Conservation (phyloP, 352 stramenopile genomes). For the Globisporangium lucens region DNA sequence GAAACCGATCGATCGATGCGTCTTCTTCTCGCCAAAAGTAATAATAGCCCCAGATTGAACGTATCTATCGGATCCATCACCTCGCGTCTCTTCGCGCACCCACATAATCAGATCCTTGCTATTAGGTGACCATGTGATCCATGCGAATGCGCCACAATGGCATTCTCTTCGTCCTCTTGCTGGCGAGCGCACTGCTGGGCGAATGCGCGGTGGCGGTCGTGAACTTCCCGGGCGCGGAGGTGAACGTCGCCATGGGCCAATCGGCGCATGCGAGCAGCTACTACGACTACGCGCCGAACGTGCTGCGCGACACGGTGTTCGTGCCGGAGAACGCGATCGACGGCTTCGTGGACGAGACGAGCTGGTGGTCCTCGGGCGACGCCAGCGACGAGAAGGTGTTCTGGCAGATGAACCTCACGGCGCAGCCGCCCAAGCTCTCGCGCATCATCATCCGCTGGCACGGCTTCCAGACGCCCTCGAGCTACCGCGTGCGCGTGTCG, state of each 20-base stretch:
- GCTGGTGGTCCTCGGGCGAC: conserved; percentile 74
- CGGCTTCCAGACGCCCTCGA: conserved; percentile 57
- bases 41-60: not conserved
- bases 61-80: not conserved
- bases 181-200: not conserved
- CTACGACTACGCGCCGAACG: conserved; percentile 68
- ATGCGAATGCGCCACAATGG: not conserved
- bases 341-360: conserved; percentile 63
- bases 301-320: conserved; percentile 54
- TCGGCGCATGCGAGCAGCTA: conserved; percentile 63
- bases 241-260: conserved; percentile 60
- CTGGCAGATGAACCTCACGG: conserved; percentile 77
- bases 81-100: conserved; percentile 6
- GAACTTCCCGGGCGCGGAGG: conserved; percentile 64
- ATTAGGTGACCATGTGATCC: not conserved
- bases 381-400: conserved; percentile 39
- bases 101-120: not conserved
- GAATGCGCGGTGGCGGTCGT: conserved; percentile 22
- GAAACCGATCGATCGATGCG: not conserved
- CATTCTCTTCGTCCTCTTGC: conserved; percentile 5
- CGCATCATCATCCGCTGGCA: conserved; percentile 76
- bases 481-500: conserved; percentile 60
- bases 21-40: not conserved
- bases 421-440: conserved; percentile 34
- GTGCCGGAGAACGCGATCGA: conserved; percentile 67